These are phyloP conservation scores for Zygosaccharomyces sapae DNA, from an alignment of 1,139 yeast species.

Conservation along the genomic window DNA sequence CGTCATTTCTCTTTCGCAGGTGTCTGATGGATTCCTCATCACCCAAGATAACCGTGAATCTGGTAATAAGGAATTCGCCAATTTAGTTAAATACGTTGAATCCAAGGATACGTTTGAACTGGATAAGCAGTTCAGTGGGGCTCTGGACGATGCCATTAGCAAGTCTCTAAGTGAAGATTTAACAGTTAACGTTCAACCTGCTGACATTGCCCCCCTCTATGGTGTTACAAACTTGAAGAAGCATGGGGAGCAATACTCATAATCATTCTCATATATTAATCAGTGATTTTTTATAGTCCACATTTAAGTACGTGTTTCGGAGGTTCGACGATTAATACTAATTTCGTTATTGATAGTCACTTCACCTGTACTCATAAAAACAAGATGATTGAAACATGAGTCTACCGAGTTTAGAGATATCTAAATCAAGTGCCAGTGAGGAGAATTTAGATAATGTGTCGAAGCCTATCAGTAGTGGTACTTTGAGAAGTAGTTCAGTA, in stretches of 20 bases:
- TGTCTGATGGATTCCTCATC: slow-evolving; percentile 40
- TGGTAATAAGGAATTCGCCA: slow-evolving; percentile 29
- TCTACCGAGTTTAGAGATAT: not conserved
- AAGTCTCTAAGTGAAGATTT: slow-evolving; percentile 25
- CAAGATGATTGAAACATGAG: not conserved
- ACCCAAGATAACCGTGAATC: slow-evolving; percentile 45
- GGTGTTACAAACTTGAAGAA: slow-evolving; percentile 64
- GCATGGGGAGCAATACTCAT: slow-evolving; percentile 66
- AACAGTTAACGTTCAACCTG: slow-evolving; percentile 34
- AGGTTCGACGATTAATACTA: not conserved
- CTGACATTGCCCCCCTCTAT: slow-evolving; percentile 61
- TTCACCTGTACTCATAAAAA: not conserved
- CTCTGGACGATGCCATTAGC: slow-evolving; percentile 21
- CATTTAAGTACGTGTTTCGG: not conserved
- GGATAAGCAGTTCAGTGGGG: slow-evolving; percentile 19
- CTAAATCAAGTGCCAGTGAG: not conserved
- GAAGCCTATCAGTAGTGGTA: slow-evolving; percentile 1
- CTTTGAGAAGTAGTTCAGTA: slow-evolving; percentile 1
- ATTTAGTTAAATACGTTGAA: slow-evolving; percentile 35
- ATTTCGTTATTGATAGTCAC: not conserved
- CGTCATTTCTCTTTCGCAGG: slow-evolving; percentile 39
- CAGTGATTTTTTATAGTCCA: not conserved
- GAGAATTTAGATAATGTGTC: not conserved
- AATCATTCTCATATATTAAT: slow-evolving; percentile 7
- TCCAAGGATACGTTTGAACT: slow-evolving; percentile 40